Percentiles rank a stretch among this genome's conserved stretches.
Evolutionary conservation across 495 filamentous ascomycete genomes (phyloP).

Genomic region (Podospora conica): DNA sequence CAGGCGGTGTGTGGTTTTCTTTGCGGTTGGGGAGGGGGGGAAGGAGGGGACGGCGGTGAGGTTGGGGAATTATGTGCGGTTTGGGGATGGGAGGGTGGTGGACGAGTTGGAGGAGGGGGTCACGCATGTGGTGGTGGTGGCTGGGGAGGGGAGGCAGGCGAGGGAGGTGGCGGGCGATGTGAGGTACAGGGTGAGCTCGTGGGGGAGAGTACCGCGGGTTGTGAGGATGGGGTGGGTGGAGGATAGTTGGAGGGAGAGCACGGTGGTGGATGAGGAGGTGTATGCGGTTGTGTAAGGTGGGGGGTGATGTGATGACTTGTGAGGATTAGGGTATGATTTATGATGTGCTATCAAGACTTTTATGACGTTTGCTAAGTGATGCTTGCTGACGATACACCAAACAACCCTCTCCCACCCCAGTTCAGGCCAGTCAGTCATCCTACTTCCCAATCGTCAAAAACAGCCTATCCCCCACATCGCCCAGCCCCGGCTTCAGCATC

Average conservation of each 20-base stretch:
- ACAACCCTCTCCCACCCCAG: background rate
- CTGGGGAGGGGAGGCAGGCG: conserved; percentile 20
- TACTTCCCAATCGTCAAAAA: conserved; percentile 93
- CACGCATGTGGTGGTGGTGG: conserved; percentile 62
- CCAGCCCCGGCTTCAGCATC: conserved; percentile 88
- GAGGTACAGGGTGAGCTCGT: conserved; percentile 36
- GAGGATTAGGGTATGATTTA: background rate
- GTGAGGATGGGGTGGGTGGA: conserved; percentile 69
- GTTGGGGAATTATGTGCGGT: conserved; percentile 48
- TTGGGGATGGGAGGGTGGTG: conserved; percentile 55
- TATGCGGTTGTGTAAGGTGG: conserved; percentile 30
- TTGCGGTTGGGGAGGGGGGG: conserved; percentile 30
- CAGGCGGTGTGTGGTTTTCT: conserved; percentile 49
- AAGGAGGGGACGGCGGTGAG: conserved; percentile 20
- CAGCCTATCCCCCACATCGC: conserved; percentile 87
- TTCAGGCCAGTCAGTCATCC: background rate
- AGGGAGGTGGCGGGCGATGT: conserved; percentile 37
- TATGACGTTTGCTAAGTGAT: background rate
- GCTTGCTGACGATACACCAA: background rate
- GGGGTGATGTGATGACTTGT: background rate
- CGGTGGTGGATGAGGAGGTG: conserved; percentile 75
- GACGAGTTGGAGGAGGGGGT: conserved; percentile 44
- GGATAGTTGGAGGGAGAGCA: conserved; percentile 72
- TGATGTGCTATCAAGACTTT: background rate
- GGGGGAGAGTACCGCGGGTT: conserved; percentile 58